phyloP scores from a whole-genome alignment of 352 stramenopile species.

The Pseudoperonospora humuli region DNA sequence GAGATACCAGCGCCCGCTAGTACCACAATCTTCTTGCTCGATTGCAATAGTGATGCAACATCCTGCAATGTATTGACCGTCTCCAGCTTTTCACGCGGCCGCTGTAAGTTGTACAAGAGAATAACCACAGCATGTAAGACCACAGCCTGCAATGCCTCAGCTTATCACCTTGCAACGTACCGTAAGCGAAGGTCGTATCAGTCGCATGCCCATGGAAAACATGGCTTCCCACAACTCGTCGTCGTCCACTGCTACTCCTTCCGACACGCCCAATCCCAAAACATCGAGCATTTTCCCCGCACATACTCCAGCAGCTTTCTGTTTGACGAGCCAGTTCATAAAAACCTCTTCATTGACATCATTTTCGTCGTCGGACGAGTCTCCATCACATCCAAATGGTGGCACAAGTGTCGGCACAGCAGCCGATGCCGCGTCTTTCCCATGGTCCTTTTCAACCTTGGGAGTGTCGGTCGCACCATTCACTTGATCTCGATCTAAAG shows the following conservation, averaged over 20 bases:
- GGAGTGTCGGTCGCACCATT: conserved; percentile 18
- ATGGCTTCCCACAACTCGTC: conserved; percentile 82
- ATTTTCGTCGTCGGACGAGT: conserved; percentile 25
- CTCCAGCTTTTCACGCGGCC: conserved; percentile 42
- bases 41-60: conserved; percentile 59
- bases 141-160: background rate
- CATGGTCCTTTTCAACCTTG: conserved; percentile 20
- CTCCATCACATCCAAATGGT: conserved; percentile 12
- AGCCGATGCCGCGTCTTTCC: background rate
- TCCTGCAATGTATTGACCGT: conserved; percentile 64
- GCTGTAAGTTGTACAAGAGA: conserved; percentile 5
- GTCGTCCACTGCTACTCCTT: conserved; percentile 66
- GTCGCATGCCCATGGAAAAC: conserved; percentile 75
- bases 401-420: conserved; percentile 9
- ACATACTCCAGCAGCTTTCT: conserved; percentile 57
- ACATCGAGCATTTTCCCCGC: conserved; percentile 70
- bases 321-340: conserved; percentile 66
- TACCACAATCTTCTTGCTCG: conserved; percentile 87
- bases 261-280: conserved; percentile 69
- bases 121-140: background rate
- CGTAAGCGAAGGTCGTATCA: conserved; percentile 59
- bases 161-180: conserved; percentile 18
- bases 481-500: conserved; percentile 16
- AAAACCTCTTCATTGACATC: conserved; percentile 73
- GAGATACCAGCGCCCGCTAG: conserved; percentile 93